phyloP scores from a whole-genome alignment of 2,329 filamentous ascomycete species.

The Alternaria sp. region DNA sequence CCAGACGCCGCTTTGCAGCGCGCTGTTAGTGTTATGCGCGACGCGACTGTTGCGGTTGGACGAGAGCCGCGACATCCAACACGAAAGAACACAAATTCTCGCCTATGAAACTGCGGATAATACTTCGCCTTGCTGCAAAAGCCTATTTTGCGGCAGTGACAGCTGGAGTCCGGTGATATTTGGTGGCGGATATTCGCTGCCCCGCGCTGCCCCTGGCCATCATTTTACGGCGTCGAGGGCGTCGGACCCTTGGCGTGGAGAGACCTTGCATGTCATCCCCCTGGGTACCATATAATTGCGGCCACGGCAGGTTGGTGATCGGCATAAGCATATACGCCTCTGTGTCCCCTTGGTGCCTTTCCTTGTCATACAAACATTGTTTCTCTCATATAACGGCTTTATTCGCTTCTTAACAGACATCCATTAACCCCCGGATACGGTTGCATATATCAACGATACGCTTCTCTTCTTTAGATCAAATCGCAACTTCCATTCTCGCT shows the following conservation, averaged over 20 bases:
- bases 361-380: conserved; percentile 29
- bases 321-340: conserved; percentile 31
- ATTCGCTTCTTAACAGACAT: conserved; percentile 12
- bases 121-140: conserved; percentile 22
- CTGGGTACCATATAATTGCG: conserved; percentile 33
- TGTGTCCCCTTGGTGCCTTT: conserved; percentile 25
- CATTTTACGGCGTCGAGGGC: conserved; percentile 15
- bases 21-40: conserved; percentile 11
- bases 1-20: conserved; percentile 9
- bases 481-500: not conserved
- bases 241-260: conserved; percentile 24
- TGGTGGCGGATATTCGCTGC: conserved; percentile 27
- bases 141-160: conserved; percentile 12
- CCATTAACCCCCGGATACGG: conserved; percentile 12
- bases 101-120: conserved; percentile 19
- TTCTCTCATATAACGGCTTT: conserved; percentile 14
- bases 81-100: conserved; percentile 8
- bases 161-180: conserved; percentile 1
- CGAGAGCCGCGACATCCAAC: conserved; percentile 9
- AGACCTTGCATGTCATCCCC: conserved; percentile 19
- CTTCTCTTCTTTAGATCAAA: not conserved
- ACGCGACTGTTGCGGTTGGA: conserved; percentile 18
- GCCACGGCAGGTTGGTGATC: conserved; percentile 27
- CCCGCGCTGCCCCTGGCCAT: conserved; percentile 27
- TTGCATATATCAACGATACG: conserved; percentile 17